Evolutionary conservation across 2,329 filamentous ascomycete genomes (phyloP).

Genomic region (Orbilia javanica): DNA sequence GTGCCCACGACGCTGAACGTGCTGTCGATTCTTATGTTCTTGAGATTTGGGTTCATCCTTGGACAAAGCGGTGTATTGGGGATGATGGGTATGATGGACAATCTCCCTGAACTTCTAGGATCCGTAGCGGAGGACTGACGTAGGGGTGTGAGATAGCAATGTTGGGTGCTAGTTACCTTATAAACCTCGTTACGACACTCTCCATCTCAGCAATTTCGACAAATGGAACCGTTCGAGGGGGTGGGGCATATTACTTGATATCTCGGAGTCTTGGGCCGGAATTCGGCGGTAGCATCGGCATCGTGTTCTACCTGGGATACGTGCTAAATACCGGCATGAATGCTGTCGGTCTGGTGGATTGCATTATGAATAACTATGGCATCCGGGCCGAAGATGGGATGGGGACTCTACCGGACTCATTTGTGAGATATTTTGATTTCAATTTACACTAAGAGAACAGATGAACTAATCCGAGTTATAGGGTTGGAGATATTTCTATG

Average conservation of each 20-base stretch:
- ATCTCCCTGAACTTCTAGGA: slow-evolving; percentile 4
- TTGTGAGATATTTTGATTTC: slow-evolving; percentile 56
- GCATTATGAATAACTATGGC: slow-evolving; percentile 81
- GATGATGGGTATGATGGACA: slow-evolving; percentile 76
- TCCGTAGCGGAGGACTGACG: slow-evolving; percentile 4
- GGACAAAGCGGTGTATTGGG: slow-evolving; percentile 83
- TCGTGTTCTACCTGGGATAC: slow-evolving; percentile 91
- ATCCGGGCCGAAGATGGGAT: slow-evolving; percentile 70
- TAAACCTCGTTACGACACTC: slow-evolving; percentile 86
- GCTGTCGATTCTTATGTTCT: slow-evolving; percentile 90
- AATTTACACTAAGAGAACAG: neutral
- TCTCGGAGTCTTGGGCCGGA: slow-evolving; percentile 87
- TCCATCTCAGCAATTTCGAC: slow-evolving; percentile 90
- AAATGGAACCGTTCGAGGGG: slow-evolving; percentile 88
- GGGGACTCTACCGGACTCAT: slow-evolving; percentile 72
- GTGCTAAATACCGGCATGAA: slow-evolving; percentile 89
- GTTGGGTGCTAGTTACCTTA: slow-evolving; percentile 74
- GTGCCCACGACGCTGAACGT: slow-evolving; percentile 91
- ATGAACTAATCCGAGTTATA: slow-evolving; percentile 67
- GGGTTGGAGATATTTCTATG: slow-evolving; percentile 82
- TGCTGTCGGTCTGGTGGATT: slow-evolving; percentile 86
- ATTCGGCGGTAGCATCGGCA: slow-evolving; percentile 87
- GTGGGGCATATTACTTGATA: slow-evolving; percentile 89
- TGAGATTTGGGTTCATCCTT: slow-evolving; percentile 86
- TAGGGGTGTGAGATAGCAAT: slow-evolving; percentile 30